Base-by-base conservation (phyloP, 2,329 filamentous ascomycete genomes). In the Aspergillus fructus region DNA sequence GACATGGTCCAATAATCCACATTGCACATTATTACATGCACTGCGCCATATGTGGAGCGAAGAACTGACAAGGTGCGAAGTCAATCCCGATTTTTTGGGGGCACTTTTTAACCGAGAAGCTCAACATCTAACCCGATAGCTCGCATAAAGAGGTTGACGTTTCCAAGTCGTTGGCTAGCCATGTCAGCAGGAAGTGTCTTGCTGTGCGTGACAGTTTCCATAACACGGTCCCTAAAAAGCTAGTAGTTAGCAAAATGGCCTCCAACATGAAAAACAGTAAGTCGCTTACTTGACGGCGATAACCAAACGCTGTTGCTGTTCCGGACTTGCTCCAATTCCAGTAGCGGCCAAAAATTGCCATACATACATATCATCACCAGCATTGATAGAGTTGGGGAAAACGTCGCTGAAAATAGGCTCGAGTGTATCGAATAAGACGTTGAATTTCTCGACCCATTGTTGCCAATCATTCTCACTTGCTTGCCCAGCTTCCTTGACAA, bases 81-180 rank as follows among this genome's bases (percentile, higher is more conserved):
- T 13, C 19, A 23, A 33, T 21, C 27, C 23, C 49, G 4, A 42
- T 40, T 52, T 40, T 13, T 17, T 30, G 6, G 21, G 33, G 23
- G 24, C 7, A 12, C 21, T 17, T 13, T 30, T 80, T 77, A 87
- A 65, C 83, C 83, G 62, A 88, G 79, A 66, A 88, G 74, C 64
- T 97, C 94, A 50, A 99, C 94, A 78, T 99, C 94, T 71, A 99
- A 83, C n/a, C 94, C 94, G 75, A 99, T 97, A 55, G 93, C 94
- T 69, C 92, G 89, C 93, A 99, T 97, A 75, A 99, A 99, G 55
- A 99, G 79, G 73, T 99, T 99, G 65, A 99, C 94, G 70, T 96
- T 96, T 58, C 89, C 88, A 57, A 96, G 81, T 59, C 93, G 88
- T 71, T 91, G 87, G 59, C 86, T 86, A 12, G 90, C 88, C 86